Evolutionary conservation across 192 early-diverging fungal species (phyloP).

Genomic region (Backusella westeae): DNA sequence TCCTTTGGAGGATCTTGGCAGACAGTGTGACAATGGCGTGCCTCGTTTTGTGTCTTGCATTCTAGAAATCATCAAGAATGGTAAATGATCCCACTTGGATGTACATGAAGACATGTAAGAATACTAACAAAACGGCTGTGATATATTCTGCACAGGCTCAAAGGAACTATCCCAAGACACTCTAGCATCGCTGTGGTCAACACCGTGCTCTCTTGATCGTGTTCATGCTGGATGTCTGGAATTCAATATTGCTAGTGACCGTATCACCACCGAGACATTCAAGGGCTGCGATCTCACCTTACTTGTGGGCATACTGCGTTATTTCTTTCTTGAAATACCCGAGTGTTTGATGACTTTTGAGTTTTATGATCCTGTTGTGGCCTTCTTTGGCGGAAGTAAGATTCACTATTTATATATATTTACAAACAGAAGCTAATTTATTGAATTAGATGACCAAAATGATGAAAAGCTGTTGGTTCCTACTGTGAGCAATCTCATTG

Average conservation of each 20-base stretch:
- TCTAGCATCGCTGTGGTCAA: constrained; percentile 54
- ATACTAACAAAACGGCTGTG: not conserved
- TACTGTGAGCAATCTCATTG: constrained; percentile 47
- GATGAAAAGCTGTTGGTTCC: constrained; percentile 32
- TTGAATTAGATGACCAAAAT: constrained; percentile 21
- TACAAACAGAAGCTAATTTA: not conserved
- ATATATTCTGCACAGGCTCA: not conserved
- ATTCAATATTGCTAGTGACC: constrained; percentile 56
- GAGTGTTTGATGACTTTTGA: constrained; percentile 65
- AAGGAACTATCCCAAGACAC: constrained; percentile 3
- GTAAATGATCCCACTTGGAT: not conserved
- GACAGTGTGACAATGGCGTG: constrained; percentile 55
- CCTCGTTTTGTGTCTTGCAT: constrained; percentile 62
- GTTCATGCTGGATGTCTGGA: constrained; percentile 65
- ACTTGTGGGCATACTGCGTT: constrained; percentile 56
- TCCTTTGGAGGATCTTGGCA: constrained; percentile 63
- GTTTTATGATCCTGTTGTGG: constrained; percentile 64
- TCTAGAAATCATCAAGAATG: constrained; percentile 58
- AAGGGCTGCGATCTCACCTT: constrained; percentile 54
- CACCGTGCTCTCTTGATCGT: constrained; percentile 49
- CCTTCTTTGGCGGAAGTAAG: constrained; percentile 60
- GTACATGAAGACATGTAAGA: not conserved
- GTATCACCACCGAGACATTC: constrained; percentile 54
- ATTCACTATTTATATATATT: not conserved
- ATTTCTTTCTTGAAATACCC: constrained; percentile 74